Evolutionary conservation across 176 grass and related monocot genomes (phyloP), one percentile per base, ranked within the genome.

Genomic region (Oryza rufipogon): DNA sequence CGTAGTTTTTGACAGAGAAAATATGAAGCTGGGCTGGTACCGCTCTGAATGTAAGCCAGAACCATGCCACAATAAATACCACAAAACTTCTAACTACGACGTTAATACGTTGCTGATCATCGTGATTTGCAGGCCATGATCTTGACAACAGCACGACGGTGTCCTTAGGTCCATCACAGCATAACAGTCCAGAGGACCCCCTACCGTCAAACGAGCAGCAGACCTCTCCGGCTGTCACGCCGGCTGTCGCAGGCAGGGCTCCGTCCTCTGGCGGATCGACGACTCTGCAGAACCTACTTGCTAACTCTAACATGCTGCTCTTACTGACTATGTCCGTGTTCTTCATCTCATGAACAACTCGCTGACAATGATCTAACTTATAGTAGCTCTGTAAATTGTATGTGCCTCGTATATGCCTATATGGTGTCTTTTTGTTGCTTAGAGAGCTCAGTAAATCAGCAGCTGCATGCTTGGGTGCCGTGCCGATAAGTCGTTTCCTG

Each of bases 341-440:
- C 83, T 88, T 82, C 77, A 90, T 92, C 47, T 90, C 88, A 73
- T 79, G 93, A 92, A 78, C 84, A 66, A 74, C 42, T 76, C 54
- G 19, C 19, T 81, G 71, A 76, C 51, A 47, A 67, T 54, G 20
- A 36, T 69, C 60, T 76, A 86, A 81, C 80, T 85, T 74, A 83
- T 94, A 95, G 89, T 94, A 95, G 89, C 89, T 20, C 85, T 96
- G 97, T 99, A 99, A 84, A 96, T 96, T 84, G 33, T 80, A 84
- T 74, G 66, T 65, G 80, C 68, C 71, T 78, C 45, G 42, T 92
- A 78, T 82, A 44, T 88, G 68, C 45, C 34, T 92, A 78, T 82
- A 44, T 88, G 68, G 46, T 86, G 81, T 64, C 34, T 42, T 58
- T 73, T 79, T 84, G 70, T 78, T 84, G 30, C 19, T 82, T 77